Evolutionary conservation across 129 eudicot species (phyloP).

Genomic region (Kitagawia praeruptora): DNA sequence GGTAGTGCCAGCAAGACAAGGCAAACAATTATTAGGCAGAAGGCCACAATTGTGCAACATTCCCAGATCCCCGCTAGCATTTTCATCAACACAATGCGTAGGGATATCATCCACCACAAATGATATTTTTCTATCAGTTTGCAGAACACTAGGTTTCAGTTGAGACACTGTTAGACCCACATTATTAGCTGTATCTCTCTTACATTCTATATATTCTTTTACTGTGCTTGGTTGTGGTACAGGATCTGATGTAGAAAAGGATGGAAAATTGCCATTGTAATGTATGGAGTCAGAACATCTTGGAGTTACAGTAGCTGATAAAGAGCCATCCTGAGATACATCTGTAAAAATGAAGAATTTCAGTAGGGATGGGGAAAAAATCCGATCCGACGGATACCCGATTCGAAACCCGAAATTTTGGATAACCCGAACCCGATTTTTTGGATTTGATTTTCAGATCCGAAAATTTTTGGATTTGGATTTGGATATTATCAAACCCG

Average conservation of each 20-base stretch:
- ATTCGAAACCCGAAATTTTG: no score
- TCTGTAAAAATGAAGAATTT: constrained; percentile 23
- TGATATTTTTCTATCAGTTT: constrained; percentile 13
- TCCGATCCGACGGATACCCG: no score
- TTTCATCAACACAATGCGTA: constrained; percentile 23
- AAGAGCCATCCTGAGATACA: constrained; percentile 55
- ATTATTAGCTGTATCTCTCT: constrained; percentile 24
- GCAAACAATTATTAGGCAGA: constrained; percentile 48
- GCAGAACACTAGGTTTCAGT: constrained; percentile 10
- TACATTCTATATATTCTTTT: constrained; percentile 5
- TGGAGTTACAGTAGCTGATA: constrained; percentile 67
- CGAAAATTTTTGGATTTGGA: no score
- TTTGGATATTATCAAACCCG: no score
- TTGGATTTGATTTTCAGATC: no score
- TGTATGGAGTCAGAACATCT: constrained; percentile 30
- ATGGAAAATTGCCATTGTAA: constrained; percentile 4
- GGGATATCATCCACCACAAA: constrained; percentile 5
- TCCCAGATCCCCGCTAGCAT: constrained; percentile 21
- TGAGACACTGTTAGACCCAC: constrained; percentile 14
- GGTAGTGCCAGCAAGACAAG: constrained; percentile 68
- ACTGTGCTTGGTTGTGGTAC: not conserved
- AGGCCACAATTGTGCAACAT: constrained; percentile 39
- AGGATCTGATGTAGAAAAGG: constrained; percentile 3
- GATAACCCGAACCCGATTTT: no score
- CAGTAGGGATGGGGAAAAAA: no score